Conservation (phyloP, 2,329 filamentous ascomycete species). For the Trichoderma gracile region DNA sequence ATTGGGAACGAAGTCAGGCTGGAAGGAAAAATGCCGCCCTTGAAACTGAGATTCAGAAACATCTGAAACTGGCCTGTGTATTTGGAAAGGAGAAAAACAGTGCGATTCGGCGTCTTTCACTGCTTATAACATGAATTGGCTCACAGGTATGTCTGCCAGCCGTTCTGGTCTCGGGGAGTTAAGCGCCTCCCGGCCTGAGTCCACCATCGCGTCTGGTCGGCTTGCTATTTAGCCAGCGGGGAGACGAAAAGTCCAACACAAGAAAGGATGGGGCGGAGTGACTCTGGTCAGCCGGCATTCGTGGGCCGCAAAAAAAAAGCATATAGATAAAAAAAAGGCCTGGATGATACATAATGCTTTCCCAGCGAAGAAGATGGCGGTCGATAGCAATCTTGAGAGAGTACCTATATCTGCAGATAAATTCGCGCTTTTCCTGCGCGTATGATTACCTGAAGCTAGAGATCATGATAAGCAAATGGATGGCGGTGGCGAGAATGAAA, state of each 20-base stretch:
- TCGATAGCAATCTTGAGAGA: too few relatives aligned
- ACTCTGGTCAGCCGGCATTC: neutral
- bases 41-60: too few relatives aligned
- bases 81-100: neutral
- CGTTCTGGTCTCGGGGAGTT: slow-evolving; percentile 6
- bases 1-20: neutral
- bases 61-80: neutral
- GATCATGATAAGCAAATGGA: neutral
- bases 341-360: too few relatives aligned
- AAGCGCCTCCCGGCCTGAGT: neutral
- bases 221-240: neutral
- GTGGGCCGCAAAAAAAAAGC: too few relatives aligned
- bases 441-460: neutral
- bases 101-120: neutral
- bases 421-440: too few relatives aligned
- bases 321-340: neutral
- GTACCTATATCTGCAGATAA: too few relatives aligned
- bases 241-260: neutral
- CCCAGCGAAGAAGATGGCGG: too few relatives aligned
- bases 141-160: neutral
- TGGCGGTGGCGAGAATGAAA: neutral
- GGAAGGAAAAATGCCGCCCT: too few relatives aligned
- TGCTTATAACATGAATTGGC: neutral
- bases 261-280: neutral
- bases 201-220: neutral